Conservation (phyloP, 2,329 filamentous ascomycete species). For the Fusarium annulatum region DNA sequence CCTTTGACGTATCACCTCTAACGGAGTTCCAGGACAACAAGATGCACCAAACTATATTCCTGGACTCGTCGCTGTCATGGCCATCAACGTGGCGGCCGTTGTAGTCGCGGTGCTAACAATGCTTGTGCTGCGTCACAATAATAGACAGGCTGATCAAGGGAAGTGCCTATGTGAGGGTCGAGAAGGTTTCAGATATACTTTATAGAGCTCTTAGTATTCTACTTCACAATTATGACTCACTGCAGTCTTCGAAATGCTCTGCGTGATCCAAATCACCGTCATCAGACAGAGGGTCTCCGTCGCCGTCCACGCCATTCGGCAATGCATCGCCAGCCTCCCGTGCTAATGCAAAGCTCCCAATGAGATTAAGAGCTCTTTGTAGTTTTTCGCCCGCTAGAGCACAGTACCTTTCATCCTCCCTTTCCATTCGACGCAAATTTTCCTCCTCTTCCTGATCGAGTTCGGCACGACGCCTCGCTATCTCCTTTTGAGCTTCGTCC, state of each 20-base stretch:
- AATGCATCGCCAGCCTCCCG: too few species aligned
- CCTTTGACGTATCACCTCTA: too few species aligned
- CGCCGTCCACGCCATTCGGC: too few species aligned
- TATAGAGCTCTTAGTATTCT: rapidly evolving
- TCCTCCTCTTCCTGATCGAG: too few species aligned
- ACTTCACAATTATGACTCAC: rapidly evolving
- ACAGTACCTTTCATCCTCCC: too few species aligned
- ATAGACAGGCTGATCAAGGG: neutral
- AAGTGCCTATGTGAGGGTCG: neutral
- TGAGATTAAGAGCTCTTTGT: too few species aligned
- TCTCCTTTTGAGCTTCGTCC: too few species aligned
- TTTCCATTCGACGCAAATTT: too few species aligned
- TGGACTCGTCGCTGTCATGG: constrained; percentile 24
- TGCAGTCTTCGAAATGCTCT: neutral
- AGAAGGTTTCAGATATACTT: constrained; percentile 22
- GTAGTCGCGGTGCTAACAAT: constrained; percentile 12
- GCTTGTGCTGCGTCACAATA: constrained; percentile 10
- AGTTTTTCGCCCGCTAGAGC: too few species aligned
- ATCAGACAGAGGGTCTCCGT: too few species aligned
- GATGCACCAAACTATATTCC: constrained; percentile 30
- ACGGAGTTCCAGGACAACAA: constrained; percentile 1
- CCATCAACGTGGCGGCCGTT: constrained; percentile 17
- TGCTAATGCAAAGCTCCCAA: too few species aligned
- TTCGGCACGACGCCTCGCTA: too few species aligned
- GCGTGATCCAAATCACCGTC: rapidly evolving